Conservation (phyloP, 1,284 basidiomycete genomes). For the Dichomitus squalens region DNA sequence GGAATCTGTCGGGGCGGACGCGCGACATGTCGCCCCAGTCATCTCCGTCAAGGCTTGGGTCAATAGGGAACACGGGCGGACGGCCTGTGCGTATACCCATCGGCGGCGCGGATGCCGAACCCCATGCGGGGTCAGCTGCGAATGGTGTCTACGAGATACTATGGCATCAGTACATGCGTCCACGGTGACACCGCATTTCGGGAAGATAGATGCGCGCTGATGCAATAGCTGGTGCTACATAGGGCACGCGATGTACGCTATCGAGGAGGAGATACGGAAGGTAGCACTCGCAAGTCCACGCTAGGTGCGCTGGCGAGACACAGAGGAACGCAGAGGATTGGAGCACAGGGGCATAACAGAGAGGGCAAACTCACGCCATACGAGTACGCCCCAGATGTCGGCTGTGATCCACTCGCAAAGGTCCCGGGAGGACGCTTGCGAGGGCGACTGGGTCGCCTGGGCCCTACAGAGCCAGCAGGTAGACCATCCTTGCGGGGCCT, state of each 20-base stretch:
- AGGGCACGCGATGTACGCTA: not conserved
- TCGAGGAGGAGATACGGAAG: too few relatives aligned
- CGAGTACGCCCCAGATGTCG: conserved; percentile 19
- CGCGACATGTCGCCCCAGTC: conserved; percentile 63
- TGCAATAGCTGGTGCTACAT: not conserved
- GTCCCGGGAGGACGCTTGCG: conserved; percentile 43
- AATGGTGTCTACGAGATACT: conserved; percentile 19
- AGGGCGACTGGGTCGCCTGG: conserved; percentile 37
- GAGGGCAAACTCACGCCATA: conserved; percentile 24
- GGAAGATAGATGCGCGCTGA: not conserved
- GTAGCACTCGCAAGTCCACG: too few relatives aligned
- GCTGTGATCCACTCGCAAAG: conserved; percentile 32
- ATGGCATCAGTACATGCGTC: not conserved
- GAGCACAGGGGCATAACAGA: too few relatives aligned
- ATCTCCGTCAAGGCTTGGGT: conserved; percentile 54
- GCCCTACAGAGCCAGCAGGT: conserved; percentile 52
- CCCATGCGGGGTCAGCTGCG: conserved; percentile 23
- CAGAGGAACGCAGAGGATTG: too few relatives aligned
- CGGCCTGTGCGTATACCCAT: conserved; percentile 28
- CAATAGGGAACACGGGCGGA: conserved; percentile 42
- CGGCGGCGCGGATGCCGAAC: conserved; percentile 37
- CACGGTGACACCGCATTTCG: not conserved
- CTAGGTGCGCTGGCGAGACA: too few relatives aligned
- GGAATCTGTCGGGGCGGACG: conserved; percentile 54
- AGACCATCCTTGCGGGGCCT: conserved; percentile 59